Conservation (phyloP, 192 early-diverging fungal species). For the Coemansia sp. region DNA sequence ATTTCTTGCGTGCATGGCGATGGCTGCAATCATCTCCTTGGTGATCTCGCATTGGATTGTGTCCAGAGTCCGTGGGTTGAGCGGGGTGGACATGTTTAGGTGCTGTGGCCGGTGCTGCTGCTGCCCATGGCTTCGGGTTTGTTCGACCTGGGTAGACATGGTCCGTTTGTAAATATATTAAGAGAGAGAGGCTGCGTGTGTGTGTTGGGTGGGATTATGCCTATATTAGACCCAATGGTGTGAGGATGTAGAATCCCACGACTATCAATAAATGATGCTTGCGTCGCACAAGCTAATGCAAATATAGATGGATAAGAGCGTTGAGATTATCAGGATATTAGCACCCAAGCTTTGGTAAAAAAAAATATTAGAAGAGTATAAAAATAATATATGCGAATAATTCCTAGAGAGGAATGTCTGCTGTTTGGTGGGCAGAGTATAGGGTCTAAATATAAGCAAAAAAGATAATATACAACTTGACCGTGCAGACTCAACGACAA, state of each 20-base stretch:
- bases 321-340: not conserved
- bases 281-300: not conserved
- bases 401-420: not conserved
- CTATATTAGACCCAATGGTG: not conserved
- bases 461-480: not conserved
- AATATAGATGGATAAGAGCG: not conserved
- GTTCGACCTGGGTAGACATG: slow-evolving; percentile 33
- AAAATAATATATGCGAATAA: not conserved
- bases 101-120: slow-evolving; percentile 26
- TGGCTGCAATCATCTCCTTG: slow-evolving; percentile 55
- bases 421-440: not conserved
- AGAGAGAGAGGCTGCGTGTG: not conserved
- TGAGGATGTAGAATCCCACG: not conserved
- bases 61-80: slow-evolving; percentile 39
- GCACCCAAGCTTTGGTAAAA: not conserved
- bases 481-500: not conserved
- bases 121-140: slow-evolving; percentile 2
- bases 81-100: slow-evolving; percentile 46
- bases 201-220: not conserved
- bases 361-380: not conserved
- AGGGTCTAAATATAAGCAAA: slow-evolving; percentile 8
- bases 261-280: not conserved
- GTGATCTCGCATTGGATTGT: slow-evolving; percentile 50
- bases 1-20: slow-evolving; percentile 56
- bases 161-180: not conserved